Evolutionary conservation across 176 grass and related monocot species (phyloP), one percentile per base, ranked within the genome.

Genomic region (Carex scoparia): DNA sequence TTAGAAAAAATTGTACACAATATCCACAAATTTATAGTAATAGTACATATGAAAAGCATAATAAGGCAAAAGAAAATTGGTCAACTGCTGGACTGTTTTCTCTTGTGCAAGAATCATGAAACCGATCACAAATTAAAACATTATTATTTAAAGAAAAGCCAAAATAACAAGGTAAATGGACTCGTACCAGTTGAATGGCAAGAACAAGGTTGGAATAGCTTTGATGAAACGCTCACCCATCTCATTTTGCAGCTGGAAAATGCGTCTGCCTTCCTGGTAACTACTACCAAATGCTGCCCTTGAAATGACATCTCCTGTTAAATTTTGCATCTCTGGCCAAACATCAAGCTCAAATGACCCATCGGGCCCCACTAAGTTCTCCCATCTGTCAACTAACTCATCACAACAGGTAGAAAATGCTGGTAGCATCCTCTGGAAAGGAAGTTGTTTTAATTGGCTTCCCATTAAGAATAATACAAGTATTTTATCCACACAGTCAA

Each of bases 291-390:
- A 95, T 63, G 94, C 87, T 10, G 91, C 91, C 51, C 81, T 81
- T 28, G 94, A 92, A 40, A 95, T 95, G 58, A 89, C 91, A 87
- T 96, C 91, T 80, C 89, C 94, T 0, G 89, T 91, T 32, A 96
- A 88, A 86, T 86, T 93, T 69, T 89, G 89, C 7, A 96, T 79
- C 69, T 95, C 89, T 37, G 87, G 67, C 85, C 87, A 91, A 58
- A 91, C 54, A 58, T 95, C 89, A 12, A 93, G 32, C 87, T 93
- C 94, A 61, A 66, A 89, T 62, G 42, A 79, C 32, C 85, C 85
- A 35, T 88, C 63, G 1, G 65, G 27, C 32, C 62, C 72, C 14
- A 88, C 68, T 10, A 81, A 88, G 48, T 82, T 89, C 32, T 95
- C 89, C 94, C 94, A 95, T 89, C 73, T 93, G 9, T 37, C 51